Conservation (phyloP, 768 basidiomycete genomes). For the Mycena albidolilacea region DNA sequence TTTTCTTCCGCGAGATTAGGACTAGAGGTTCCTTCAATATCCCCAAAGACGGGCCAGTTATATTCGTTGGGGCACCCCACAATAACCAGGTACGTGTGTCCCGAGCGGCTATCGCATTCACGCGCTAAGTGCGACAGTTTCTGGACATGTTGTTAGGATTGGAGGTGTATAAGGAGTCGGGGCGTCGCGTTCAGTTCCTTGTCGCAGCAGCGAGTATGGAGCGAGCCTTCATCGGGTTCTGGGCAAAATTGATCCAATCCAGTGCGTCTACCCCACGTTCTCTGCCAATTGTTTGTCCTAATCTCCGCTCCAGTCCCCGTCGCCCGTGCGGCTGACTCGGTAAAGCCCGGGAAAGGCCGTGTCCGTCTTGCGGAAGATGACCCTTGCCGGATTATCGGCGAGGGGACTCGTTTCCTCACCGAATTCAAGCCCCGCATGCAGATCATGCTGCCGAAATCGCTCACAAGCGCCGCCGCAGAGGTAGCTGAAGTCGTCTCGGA, state of each 20-base stretch:
- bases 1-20: constrained; percentile 97
- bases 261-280: constrained; percentile 48
- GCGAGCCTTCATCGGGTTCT: constrained; percentile 83
- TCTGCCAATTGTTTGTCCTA: not conserved
- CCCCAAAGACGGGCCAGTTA: constrained; percentile 89
- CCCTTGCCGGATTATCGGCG: constrained; percentile 86
- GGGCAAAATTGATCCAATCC: constrained; percentile 86
- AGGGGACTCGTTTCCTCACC: constrained; percentile 81
- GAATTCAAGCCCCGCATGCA: constrained; percentile 87
- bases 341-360: constrained; percentile 80
- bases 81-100: constrained; percentile 80
- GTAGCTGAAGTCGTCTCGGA: constrained; percentile 92
- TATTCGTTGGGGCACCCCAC: constrained; percentile 95
- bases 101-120: constrained; percentile 8
- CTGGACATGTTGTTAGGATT: constrained; percentile 89
- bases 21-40: constrained; percentile 96
- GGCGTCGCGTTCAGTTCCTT: constrained; percentile 87
- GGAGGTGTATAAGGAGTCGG: constrained; percentile 89
- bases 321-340: constrained; percentile 89
- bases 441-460: constrained; percentile 86
- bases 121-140: constrained; percentile 68
- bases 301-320: constrained; percentile 73
- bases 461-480: constrained; percentile 85
- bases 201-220: constrained; percentile 93
- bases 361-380: constrained; percentile 82